Conservation (phyloP, 2,329 filamentous ascomycete species). For the Exophiala alcalophila region DNA sequence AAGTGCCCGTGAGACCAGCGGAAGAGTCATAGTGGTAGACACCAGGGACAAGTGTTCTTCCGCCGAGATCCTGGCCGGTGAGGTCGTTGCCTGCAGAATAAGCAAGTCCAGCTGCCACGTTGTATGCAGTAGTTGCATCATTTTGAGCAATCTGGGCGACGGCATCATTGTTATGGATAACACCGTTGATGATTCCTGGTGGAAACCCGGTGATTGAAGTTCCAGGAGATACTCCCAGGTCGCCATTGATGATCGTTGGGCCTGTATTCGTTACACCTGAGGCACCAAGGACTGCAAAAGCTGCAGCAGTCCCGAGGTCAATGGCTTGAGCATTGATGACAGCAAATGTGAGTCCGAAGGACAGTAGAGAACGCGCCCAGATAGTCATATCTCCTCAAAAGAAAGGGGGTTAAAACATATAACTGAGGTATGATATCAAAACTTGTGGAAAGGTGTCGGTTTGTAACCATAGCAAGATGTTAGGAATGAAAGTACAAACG, state of each 20-base stretch:
- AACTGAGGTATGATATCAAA: background rate
- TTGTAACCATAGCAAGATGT: background rate
- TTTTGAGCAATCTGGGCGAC: conserved; percentile 4
- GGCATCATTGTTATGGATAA: background rate
- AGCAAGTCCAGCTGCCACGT: conserved; percentile 2
- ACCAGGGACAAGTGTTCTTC: conserved; percentile 3
- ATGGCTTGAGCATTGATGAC: conserved; percentile 3
- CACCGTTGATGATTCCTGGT: conserved; percentile 1
- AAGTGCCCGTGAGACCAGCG: conserved; percentile 2
- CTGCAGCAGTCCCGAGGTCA: conserved; percentile 2
- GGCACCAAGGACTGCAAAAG: conserved; percentile 1
- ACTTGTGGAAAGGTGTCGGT: background rate
- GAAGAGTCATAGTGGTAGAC: conserved; percentile 7
- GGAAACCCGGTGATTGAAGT: conserved; percentile 2
- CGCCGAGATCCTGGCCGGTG: conserved; percentile 4
- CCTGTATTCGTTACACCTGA: conserved; percentile 1
- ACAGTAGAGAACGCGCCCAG: background rate
- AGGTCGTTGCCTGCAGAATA: conserved; percentile 3
- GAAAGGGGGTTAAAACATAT: background rate
- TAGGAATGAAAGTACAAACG: background rate
- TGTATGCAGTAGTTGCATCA: conserved; percentile 2
- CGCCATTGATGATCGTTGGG: conserved; percentile 1
- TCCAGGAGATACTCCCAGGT: conserved; percentile 2
- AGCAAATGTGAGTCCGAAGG: conserved; percentile 1
- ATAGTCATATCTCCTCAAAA: background rate